Evolutionary conservation across 768 basidiomycete species (phyloP), one percentile per base, ranked within the genome.

Genomic region (Lyophyllum semitale): DNA sequence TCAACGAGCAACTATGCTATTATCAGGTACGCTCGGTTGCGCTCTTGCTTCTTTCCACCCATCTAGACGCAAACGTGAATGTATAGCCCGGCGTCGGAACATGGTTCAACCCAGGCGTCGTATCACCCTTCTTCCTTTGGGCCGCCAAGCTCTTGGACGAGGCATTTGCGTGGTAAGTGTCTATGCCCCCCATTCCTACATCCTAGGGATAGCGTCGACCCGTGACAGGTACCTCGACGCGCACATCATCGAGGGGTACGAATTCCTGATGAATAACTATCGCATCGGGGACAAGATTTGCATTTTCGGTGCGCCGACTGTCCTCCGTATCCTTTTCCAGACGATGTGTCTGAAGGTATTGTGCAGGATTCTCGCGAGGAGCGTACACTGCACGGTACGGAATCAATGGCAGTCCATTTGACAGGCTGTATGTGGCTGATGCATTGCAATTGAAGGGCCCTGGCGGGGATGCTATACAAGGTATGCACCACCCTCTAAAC

Each of bases 181-280:
- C n/a, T 12, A 27, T 44, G 38, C 1, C 25, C 33, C 46, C 23
- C 32, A 20, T 18, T 18, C 40, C 29, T 35, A 8, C 26, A 20
- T 33, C 26, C 26, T 43, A 30, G 29, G 5, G 5, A 44, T 46
- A 25, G n/a, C 22, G 48, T n/a, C 26, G n/a, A 33, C 22, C 22
- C 50, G 45, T 13, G 13, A 12, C 35, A 88, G 87, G 83, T 91
- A 87, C 62, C 73, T 91, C 38, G 84, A 85, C 50, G 78, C 65
- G 1, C 89, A 91, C 69, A 85, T 91, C 22, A 81, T 84, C 70
- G 85, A 81, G 8, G 91, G 91, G 0, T 93, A 93, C 68, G 74
- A 72, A 57, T 93, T 86, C 67, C 71, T 93, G 49, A 91, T 93
- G 91, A 78, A 87, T 57, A 91, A 88, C 62, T 91, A 87, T 65